Conservation (phyloP, 2,329 filamentous ascomycete species). For the Akanthomyces dipterigenus region DNA sequence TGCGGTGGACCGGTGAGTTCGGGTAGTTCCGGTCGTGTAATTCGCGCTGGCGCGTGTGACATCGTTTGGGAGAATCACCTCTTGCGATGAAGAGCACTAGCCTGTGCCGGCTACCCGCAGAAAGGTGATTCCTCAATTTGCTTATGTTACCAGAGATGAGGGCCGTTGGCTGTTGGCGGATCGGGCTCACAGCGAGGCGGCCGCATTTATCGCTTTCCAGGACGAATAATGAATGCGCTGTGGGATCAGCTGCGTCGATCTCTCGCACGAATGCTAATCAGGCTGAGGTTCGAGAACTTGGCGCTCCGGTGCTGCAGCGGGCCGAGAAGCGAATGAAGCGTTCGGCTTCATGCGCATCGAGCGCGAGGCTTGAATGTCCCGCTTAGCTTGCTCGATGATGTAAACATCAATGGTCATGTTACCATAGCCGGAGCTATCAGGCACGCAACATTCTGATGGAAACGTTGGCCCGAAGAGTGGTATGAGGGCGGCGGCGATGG, state of each 20-base stretch:
- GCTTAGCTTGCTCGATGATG: constrained; percentile 47
- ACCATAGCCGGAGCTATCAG: constrained; percentile 56
- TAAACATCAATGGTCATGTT: constrained; percentile 58
- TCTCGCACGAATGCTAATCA: background rate
- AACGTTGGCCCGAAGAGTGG: constrained; percentile 87
- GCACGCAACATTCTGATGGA: constrained; percentile 60
- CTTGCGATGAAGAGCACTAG: background rate
- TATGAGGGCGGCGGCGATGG: constrained; percentile 77
- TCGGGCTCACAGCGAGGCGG: constrained; percentile 14
- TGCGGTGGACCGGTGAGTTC: background rate
- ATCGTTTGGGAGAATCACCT: background rate
- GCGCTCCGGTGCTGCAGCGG: background rate
- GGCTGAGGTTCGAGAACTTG: background rate
- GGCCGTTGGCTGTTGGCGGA: background rate
- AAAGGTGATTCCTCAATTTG: constrained; percentile 2
- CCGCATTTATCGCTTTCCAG: constrained; percentile 12
- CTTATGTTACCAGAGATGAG: constrained; percentile 5
- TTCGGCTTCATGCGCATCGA: background rate
- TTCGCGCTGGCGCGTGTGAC: background rate
- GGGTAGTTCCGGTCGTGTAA: background rate
- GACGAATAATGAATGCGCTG: background rate
- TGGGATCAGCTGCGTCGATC: background rate
- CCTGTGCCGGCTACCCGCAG: background rate
- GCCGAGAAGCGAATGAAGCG: constrained; percentile 14
- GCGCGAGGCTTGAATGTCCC: background rate